Percentiles rank a stretch among this genome's conserved stretches.
phyloP scores from a whole-genome alignment of 192 early-diverging fungal genomes.

The Rhizoclosmatium globosum region DNA sequence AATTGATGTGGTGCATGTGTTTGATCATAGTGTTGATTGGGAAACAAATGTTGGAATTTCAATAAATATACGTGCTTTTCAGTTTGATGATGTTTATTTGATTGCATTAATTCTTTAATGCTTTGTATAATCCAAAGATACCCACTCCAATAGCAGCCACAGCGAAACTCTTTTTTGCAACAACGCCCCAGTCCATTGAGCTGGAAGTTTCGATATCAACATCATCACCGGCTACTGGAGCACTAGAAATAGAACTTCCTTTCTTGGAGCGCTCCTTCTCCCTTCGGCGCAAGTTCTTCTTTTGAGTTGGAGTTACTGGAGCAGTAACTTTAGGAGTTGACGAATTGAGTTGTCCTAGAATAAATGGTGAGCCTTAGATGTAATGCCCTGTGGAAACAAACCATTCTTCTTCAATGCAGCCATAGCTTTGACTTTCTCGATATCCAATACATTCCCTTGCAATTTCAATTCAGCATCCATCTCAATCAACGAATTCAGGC shows the following conservation, averaged over 20 bases:
- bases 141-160: slow-evolving; percentile 28
- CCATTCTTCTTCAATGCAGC: slow-evolving; percentile 24
- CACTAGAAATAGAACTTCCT: not conserved
- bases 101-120: no score
- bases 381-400: not conserved
- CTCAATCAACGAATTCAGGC: slow-evolving; percentile 32
- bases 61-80: no score
- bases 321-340: not conserved
- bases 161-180: slow-evolving; percentile 21
- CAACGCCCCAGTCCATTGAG: slow-evolving; percentile 7
- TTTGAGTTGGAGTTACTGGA: slow-evolving; percentile 1
- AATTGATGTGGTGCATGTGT: not conserved
- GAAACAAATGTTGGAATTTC: no score
- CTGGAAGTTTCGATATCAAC: no score
- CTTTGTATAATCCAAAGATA: slow-evolving; percentile 24
- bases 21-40: not conserved
- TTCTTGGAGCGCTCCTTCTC: slow-evolving; percentile 24
- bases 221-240: not conserved
- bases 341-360: not conserved
- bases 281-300: slow-evolving; percentile 20
- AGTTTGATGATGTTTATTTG: no score
- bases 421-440: slow-evolving; percentile 31
- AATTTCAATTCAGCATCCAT: slow-evolving; percentile 38
- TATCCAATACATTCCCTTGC: slow-evolving; percentile 42
- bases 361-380: not conserved